Evolutionary conservation across 768 basidiomycete genomes (phyloP).

Genomic region (Hortiboletus flavorubellus): DNA sequence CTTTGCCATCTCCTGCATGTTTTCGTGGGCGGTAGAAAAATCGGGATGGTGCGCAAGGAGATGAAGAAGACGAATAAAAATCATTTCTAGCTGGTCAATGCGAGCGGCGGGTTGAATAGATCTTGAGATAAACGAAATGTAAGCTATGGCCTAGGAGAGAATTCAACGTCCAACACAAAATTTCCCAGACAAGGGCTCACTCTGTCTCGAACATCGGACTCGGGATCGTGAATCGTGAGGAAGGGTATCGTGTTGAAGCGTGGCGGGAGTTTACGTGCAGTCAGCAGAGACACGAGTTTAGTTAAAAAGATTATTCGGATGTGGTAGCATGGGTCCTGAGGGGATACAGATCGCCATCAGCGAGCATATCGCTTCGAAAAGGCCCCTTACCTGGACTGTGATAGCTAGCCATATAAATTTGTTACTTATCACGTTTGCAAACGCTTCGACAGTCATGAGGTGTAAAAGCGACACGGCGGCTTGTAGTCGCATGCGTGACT

Average conservation of each 20-base stretch:
- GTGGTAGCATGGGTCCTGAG: conserved; percentile 82
- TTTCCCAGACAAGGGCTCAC: conserved; percentile 37
- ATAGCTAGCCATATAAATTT: conserved; percentile 71
- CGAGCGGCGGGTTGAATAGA: conserved; percentile 50
- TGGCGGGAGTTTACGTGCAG: conserved; percentile 58
- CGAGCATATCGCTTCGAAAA: not conserved
- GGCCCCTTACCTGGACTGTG: conserved; percentile 67
- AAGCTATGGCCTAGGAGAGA: conserved; percentile 50
- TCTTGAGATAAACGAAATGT: conserved; percentile 47
- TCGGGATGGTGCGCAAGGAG: conserved; percentile 95
- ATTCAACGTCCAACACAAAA: not conserved
- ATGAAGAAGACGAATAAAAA: conserved; percentile 84
- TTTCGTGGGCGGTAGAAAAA: conserved; percentile 64
- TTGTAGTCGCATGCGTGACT: conserved; percentile 78
- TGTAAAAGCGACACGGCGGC: conserved; percentile 81
- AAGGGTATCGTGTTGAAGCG: conserved; percentile 85
- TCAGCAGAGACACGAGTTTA: conserved; percentile 68
- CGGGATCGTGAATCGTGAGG: conserved; percentile 89
- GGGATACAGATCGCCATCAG: not conserved
- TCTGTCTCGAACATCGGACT: conserved; percentile 67
- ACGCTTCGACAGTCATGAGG: conserved; percentile 58
- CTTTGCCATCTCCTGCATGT: conserved; percentile 78
- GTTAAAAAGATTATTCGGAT: conserved; percentile 76
- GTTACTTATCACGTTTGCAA: conserved; percentile 51
- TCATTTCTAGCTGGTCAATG: conserved; percentile 71